Evolutionary conservation across 73 alveolate genomes (phyloP).

Genomic region (Tetrahymena malaccensis): DNA sequence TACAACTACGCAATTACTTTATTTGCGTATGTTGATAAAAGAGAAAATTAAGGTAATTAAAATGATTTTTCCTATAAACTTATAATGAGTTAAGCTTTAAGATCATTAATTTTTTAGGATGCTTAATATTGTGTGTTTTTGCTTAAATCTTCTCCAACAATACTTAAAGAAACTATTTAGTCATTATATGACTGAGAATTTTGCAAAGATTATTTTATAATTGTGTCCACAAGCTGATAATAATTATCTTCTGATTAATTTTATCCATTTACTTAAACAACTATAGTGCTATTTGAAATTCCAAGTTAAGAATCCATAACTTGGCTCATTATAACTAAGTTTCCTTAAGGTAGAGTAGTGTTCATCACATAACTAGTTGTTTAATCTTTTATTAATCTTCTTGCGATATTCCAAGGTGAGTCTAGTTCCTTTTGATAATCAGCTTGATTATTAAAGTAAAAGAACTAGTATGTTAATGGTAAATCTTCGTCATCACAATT

Average conservation of each 20-base stretch:
- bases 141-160: neutral
- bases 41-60: neutral
- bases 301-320: neutral
- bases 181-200: neutral
- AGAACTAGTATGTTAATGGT: neutral
- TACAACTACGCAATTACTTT: neutral
- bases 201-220: neutral
- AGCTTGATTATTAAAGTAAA: neutral
- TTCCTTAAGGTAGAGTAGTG: neutral
- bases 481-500: neutral
- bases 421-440: neutral
- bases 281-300: neutral
- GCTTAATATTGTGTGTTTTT: neutral
- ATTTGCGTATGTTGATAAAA: neutral
- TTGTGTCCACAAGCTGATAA: neutral
- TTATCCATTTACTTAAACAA: neutral
- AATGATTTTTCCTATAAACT: neutral
- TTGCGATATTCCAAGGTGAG: neutral
- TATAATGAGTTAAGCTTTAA: neutral
- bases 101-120: neutral
- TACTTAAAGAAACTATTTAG: neutral
- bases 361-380: neutral
- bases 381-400: neutral
- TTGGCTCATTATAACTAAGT: neutral
- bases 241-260: neutral